Percentiles rank a stretch among this genome's conserved stretches.
phyloP scores from a whole-genome alignment of 805 yeast genomes.

The Yamadazyma paraphyllophila region DNA sequence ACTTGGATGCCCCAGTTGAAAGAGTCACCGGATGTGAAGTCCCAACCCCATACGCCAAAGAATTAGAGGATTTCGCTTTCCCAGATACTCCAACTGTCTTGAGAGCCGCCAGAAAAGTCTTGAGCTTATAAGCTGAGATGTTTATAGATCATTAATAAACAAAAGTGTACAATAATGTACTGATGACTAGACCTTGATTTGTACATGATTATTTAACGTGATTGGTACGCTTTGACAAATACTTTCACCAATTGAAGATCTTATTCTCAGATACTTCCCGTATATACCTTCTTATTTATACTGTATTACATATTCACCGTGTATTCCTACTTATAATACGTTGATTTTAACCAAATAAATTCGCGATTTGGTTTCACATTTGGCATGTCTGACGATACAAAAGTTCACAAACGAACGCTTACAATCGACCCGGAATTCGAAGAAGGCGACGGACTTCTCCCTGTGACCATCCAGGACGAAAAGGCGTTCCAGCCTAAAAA shows the following conservation, averaged over 20 bases:
- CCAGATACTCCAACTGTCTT: conserved; percentile 90
- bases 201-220: too few species aligned
- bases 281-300: too few species aligned
- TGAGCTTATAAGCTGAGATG: conserved; percentile 51
- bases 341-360: too few species aligned
- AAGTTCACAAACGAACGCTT: conserved; percentile 24
- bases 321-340: too few species aligned
- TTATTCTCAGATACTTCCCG: too few species aligned
- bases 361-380: background rate
- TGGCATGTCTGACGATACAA: conserved; percentile 8
- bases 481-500: conserved; percentile 11
- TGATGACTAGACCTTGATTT: too few species aligned
- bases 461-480: conserved; percentile 16
- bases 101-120: conserved; percentile 80
- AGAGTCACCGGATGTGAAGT: conserved; percentile 99
- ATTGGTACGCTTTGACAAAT: too few species aligned
- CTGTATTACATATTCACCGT: too few species aligned
- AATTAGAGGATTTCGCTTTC: conserved; percentile 97
- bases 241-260: too few species aligned
- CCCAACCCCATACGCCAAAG: conserved; percentile 97
- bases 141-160: conserved; percentile 8
- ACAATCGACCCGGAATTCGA: conserved; percentile 15
- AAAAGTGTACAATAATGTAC: conserved; percentile 6
- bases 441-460: conserved; percentile 38
- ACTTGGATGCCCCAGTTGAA: conserved; percentile 97